phyloP scores from a whole-genome alignment of 768 basidiomycete species.

The Rhodotorula graminis region DNA sequence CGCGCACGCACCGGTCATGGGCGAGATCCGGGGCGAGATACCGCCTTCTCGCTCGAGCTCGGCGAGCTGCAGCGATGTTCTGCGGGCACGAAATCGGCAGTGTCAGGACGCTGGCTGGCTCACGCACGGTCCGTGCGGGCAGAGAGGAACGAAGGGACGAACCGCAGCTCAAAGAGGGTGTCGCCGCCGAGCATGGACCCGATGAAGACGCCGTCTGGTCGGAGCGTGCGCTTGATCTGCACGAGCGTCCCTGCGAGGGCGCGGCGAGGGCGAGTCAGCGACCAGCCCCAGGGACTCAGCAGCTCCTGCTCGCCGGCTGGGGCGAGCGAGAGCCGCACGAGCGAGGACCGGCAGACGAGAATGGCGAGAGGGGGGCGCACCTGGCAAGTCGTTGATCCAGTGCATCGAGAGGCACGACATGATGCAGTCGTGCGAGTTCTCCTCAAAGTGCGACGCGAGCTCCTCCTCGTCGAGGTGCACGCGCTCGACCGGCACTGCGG shows the following conservation, averaged over 20 bases:
- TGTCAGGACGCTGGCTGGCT: too few species aligned
- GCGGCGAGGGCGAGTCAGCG: not conserved
- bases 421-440: slow-evolving; percentile 80
- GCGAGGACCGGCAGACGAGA: not conserved
- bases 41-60: slow-evolving; percentile 92
- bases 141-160: slow-evolving; percentile 13
- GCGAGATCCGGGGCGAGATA: slow-evolving; percentile 91
- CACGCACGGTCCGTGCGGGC: not conserved
- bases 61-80: slow-evolving; percentile 87
- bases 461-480: slow-evolving; percentile 79
- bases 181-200: slow-evolving; percentile 95
- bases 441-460: slow-evolving; percentile 60
- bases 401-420: slow-evolving; percentile 87
- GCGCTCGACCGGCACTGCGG: slow-evolving; percentile 68
- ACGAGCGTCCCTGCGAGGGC: slow-evolving; percentile 62
- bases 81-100: slow-evolving; percentile 41
- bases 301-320: too few species aligned
- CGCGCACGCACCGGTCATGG: slow-evolving; percentile 82
- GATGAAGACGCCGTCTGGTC: slow-evolving; percentile 89
- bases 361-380: slow-evolving; percentile 49
- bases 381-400: slow-evolving; percentile 96
- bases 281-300: too few species aligned
- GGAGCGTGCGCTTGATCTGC: slow-evolving; percentile 76
- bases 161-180: slow-evolving; percentile 88
- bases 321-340: too few species aligned